Evolutionary conservation across 306 rosid species (phyloP).

Genomic region (Hylodesmum podocarpum): DNA sequence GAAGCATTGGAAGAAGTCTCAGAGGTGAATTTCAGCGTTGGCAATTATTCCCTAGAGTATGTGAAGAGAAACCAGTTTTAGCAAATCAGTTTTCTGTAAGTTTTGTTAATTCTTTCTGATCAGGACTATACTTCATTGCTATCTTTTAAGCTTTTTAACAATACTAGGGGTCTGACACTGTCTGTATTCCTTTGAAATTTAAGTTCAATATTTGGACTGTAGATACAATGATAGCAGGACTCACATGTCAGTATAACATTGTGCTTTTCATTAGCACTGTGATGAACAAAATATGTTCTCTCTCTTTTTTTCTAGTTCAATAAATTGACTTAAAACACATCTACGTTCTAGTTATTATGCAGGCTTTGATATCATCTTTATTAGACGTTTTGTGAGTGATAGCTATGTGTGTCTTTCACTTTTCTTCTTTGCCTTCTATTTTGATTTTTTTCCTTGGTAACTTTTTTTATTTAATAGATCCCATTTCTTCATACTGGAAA

Average conservation of each 20-base stretch:
- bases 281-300: background rate
- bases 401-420: background rate
- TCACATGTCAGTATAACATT: background rate
- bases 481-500: background rate
- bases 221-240: background rate
- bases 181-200: background rate
- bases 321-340: background rate
- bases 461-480: background rate
- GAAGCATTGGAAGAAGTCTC: constrained; percentile 92
- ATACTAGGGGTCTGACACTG: background rate
- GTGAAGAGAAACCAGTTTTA: constrained; percentile 85
- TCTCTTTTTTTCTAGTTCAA: background rate
- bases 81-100: constrained; percentile 95
- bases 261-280: background rate
- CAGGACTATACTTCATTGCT: constrained; percentile 23
- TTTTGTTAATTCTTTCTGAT: constrained; percentile 22
- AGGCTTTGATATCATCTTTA: background rate
- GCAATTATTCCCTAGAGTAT: constrained; percentile 73
- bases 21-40: constrained; percentile 91
- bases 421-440: constrained; percentile 1
- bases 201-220: background rate
- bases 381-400: background rate
- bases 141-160: constrained; percentile 12
- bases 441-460: background rate
- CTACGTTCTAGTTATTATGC: background rate